Evolutionary conservation across 306 rosid species (phyloP), one percentile per base, ranked within the genome.

Genomic region (Mimosa bimucronata): DNA sequence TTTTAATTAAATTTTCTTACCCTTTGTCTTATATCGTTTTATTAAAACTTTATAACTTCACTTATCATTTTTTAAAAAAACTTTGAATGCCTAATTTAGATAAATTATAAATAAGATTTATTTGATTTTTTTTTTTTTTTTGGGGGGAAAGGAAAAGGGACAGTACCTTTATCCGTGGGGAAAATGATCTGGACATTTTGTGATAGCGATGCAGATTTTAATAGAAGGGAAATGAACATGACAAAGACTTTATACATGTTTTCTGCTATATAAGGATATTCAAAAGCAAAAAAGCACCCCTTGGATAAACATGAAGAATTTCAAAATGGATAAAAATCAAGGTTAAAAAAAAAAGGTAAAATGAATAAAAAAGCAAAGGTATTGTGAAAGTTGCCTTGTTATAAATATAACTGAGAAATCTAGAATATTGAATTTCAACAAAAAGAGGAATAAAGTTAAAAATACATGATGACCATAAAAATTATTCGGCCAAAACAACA

Each of bases 261-360:
- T 68, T 42, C 6, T 40, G 6, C 37, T 69, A 41, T 61, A 28
- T 28, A 11, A 21, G 31, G 13, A 69, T 69, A 12, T 69, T 4
- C 74, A 4, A 26, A 41, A 67, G 50, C 30, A 12, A 21, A 68
- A 68, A n/a, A 11, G 53, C 31, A n/a, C 11, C 5, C 3, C 25
- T 28, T 21, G 30, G 64, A 57, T 57, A 57, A 57, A 57, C 65
- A 57, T 57, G 65, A 57, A 57, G 65, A 57, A 57, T 57, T 57
- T 57, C 30, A 9, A 57, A 3, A 55, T 21, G 15, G 21, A 57
- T 57, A 3, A 57, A 57, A 23, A 55, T 26, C 28, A 55, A n/a
- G 29, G 28, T 9, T 1, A 11, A 0, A 21, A n/a, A 55, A 21
- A 55, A 10, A 21, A 1, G 28, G 7, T n/a, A 55, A 52, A 52